Evolutionary conservation across 345 rosid species (phyloP).

Genomic region (Schrenkiella parvula): DNA sequence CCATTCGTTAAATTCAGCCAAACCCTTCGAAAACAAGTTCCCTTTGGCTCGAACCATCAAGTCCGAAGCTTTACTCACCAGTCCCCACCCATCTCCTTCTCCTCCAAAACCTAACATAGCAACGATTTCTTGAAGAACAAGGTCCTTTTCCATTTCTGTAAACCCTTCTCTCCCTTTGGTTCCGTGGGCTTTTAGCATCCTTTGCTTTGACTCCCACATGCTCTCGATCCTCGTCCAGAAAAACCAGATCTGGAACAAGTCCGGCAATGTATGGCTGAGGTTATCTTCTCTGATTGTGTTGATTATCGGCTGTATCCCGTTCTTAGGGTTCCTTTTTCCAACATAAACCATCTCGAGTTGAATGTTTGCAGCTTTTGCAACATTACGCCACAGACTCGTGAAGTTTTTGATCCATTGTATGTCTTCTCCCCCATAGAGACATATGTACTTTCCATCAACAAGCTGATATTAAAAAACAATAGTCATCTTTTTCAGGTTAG

Average conservation of each 20-base stretch:
- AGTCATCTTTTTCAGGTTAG: neutral
- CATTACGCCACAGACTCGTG: slow-evolving; percentile 32
- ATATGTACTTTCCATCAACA: slow-evolving; percentile 44
- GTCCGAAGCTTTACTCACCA: slow-evolving; percentile 42
- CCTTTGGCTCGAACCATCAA: slow-evolving; percentile 53
- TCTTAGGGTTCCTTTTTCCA: slow-evolving; percentile 63
- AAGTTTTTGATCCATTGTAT: slow-evolving; percentile 59
- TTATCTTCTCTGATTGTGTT: slow-evolving; percentile 31
- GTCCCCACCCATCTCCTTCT: slow-evolving; percentile 61
- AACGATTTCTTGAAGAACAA: slow-evolving; percentile 48
- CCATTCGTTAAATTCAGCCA: slow-evolving; percentile 42
- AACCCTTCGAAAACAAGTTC: slow-evolving; percentile 27
- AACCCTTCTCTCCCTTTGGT: slow-evolving; percentile 23
- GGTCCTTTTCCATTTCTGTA: slow-evolving; percentile 44
- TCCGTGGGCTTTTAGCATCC: slow-evolving; percentile 25
- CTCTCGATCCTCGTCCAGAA: slow-evolving; percentile 88
- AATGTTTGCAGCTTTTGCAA: slow-evolving; percentile 41
- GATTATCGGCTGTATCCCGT: slow-evolving; percentile 40
- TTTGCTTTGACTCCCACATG: slow-evolving; percentile 74
- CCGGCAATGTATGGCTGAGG: slow-evolving; percentile 41
- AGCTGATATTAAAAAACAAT: slow-evolving; percentile 31
- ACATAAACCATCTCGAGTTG: slow-evolving; percentile 58
- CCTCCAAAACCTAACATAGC: slow-evolving; percentile 55
- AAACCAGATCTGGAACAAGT: slow-evolving; percentile 50
- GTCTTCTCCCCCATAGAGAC: slow-evolving; percentile 80